These are phyloP conservation scores for Salix dunnii DNA, from an alignment of 345 rosid genomes.

Conservation along the genomic window DNA sequence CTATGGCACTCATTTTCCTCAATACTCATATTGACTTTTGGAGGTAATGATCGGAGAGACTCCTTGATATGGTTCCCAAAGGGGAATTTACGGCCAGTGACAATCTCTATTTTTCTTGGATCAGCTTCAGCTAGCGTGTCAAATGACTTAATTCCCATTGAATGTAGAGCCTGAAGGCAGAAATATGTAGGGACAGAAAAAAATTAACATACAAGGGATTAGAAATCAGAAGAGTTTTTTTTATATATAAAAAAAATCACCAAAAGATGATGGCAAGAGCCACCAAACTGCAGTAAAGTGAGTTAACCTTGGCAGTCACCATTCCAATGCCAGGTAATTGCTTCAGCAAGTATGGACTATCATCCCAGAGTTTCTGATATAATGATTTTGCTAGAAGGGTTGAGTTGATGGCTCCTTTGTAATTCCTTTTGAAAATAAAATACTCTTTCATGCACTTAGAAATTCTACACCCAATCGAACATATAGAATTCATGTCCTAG, in stretches of 20 bases:
- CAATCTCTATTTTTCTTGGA: conserved; percentile 93
- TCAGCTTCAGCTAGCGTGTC: conserved; percentile 85
- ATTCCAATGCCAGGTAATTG: conserved; percentile 93
- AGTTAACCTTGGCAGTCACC: conserved; percentile 91
- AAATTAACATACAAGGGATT: not conserved
- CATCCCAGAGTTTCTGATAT: conserved; percentile 95
- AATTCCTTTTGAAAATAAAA: conserved; percentile 74
- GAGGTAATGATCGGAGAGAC: conserved; percentile 76
- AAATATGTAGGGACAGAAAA: not conserved
- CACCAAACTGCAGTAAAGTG: not conserved
- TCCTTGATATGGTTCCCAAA: conserved; percentile 97
- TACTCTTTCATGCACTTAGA: conserved; percentile 95
- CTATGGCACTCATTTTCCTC: conserved; percentile 57
- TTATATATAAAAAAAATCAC: too few species aligned
- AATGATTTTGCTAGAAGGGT: conserved; percentile 78
- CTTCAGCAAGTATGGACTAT: conserved; percentile 84
- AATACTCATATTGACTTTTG: conserved; percentile 62
- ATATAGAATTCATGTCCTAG: conserved; percentile 82
- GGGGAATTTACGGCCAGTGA: conserved; percentile 86
- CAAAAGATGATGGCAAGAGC: too few species aligned
- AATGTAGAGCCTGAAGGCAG: conserved; percentile 66
- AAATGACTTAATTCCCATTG: conserved; percentile 86
- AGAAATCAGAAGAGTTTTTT: not conserved
- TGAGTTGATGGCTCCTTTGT: conserved; percentile 72
- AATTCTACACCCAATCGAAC: conserved; percentile 77